phyloP scores from a whole-genome alignment of 805 yeast genomes.

The Suhomyces sp. region DNA sequence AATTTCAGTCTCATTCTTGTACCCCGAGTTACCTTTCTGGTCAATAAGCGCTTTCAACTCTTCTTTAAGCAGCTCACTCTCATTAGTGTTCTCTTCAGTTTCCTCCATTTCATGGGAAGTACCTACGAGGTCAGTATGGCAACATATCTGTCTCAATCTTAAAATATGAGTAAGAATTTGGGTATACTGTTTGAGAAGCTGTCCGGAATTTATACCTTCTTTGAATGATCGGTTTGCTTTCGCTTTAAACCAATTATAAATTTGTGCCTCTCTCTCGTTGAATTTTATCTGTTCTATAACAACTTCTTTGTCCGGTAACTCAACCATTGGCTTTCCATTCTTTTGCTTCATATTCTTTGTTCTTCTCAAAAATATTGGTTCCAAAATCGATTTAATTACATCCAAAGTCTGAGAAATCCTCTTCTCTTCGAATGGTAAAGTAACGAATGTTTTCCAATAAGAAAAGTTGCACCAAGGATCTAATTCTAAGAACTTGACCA shows the following conservation, averaged over 20 bases:
- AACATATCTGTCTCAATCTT: conserved; percentile 83
- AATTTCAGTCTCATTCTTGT: conserved; percentile 19
- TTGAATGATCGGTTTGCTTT: conserved; percentile 63
- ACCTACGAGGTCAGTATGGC: conserved; percentile 70
- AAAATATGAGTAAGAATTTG: conserved; percentile 79
- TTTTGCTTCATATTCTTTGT: conserved; percentile 79
- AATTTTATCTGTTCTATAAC: conserved; percentile 64
- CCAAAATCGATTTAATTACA: conserved; percentile 79
- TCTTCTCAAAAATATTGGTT: conserved; percentile 78
- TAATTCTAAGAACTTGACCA: conserved; percentile 69
- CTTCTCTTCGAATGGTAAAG: conserved; percentile 76
- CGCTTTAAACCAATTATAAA: conserved; percentile 67
- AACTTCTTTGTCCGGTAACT: conserved; percentile 73
- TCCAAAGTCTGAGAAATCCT: conserved; percentile 70
- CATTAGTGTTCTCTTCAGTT: conserved; percentile 16
- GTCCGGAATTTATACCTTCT: conserved; percentile 61
- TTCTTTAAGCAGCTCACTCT: not conserved
- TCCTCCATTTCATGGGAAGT: conserved; percentile 53
- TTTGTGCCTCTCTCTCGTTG: conserved; percentile 57
- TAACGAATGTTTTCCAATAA: conserved; percentile 84
- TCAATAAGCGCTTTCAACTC: conserved; percentile 1
- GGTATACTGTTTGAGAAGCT: conserved; percentile 67
- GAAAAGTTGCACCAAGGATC: conserved; percentile 88
- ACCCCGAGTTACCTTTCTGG: conserved; percentile 13
- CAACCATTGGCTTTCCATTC: conserved; percentile 72